Percentiles rank a stretch among this genome's conserved stretches.
phyloP scores from a whole-genome alignment of 306 rosid species.

The Lathyrus aphaca region DNA sequence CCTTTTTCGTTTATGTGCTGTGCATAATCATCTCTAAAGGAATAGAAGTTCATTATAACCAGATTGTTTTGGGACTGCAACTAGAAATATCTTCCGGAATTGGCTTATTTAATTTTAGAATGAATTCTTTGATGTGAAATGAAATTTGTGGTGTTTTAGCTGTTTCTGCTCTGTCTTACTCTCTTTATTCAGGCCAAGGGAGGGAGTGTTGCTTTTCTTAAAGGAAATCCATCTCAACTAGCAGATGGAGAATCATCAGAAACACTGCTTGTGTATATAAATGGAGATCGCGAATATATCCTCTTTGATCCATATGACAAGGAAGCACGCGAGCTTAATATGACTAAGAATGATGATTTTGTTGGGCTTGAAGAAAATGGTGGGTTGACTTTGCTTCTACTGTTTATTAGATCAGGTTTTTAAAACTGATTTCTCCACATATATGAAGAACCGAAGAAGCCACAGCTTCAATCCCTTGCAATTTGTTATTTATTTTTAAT shows the following conservation, averaged over 20 bases:
- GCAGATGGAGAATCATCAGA: constrained; percentile 46
- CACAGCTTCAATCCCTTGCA: not conserved
- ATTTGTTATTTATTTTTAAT: not conserved
- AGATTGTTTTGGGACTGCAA: constrained; percentile 16
- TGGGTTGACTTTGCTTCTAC: constrained; percentile 40
- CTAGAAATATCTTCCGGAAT: not conserved
- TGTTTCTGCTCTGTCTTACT: not conserved
- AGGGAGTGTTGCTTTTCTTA: constrained; percentile 78
- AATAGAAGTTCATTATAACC: not conserved
- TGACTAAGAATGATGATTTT: constrained; percentile 41
- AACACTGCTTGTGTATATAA: constrained; percentile 63
- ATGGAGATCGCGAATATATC: constrained; percentile 76
- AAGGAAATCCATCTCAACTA: constrained; percentile 44
- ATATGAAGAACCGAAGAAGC: not conserved
- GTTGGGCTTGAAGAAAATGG: constrained; percentile 72
- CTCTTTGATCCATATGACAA: constrained; percentile 68
- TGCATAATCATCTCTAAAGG: not conserved
- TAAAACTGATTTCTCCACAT: constrained; percentile 1
- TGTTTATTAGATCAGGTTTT: constrained; percentile 20
- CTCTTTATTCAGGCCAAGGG: constrained; percentile 68
- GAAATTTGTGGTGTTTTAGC: constrained; percentile 2
- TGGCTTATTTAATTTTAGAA: not conserved
- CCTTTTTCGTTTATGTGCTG: not conserved
- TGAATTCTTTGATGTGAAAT: not conserved
- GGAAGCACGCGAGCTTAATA: constrained; percentile 51